Evolutionary conservation across 2,329 filamentous ascomycete genomes (phyloP), one percentile per base, ranked within the genome.

Genomic region (Phyllosticta paracitricarpa): DNA sequence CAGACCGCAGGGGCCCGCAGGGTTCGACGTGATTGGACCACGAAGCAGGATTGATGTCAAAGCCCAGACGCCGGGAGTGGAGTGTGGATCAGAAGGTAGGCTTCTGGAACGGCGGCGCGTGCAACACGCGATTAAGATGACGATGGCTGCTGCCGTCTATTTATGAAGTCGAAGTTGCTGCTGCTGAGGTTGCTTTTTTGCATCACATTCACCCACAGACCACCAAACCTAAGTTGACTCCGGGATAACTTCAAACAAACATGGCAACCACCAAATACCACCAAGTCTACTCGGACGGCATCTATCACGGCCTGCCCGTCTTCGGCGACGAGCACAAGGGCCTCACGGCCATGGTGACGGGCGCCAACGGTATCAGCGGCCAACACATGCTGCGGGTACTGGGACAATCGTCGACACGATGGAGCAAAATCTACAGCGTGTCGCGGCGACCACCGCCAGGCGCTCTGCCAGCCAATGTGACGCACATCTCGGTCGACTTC

Each of bases 331-430:
- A 72, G 0, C 65, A 76, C 59, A 75, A 76, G 63, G 73, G 71
- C 22, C 72, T 81, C 25, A 81, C 78, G 0, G 81, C 80, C 2
- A 78, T 83, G 54, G 74, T 83, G 48, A 81, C 79, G 0, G 81
- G 81, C 5, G 78, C 79, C 58, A 82, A 81, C 73, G 81, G 80
- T 8, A 79, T 83, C 28, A 81, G 78, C 0, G 81, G 81, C 1
- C 75, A 78, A 63, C 75, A 81, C 66, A 81, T 80, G 69, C 69
- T 82, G 57, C 77, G 77, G 10, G 79, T 77, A 0, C 72, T 83
- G 2, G 71, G 74, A 17, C 72, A 79, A 40, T 71, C 72, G 22
- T 78, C 80, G 0, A 63, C 77, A 54, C 73, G 80, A 59, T 83
- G 81, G 81, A 73, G 68, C 10, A 82, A 81, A 63, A 78, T 83